Base-by-base conservation (phyloP, 75 land plant species). In the Ceratopteris richardii region DNA sequence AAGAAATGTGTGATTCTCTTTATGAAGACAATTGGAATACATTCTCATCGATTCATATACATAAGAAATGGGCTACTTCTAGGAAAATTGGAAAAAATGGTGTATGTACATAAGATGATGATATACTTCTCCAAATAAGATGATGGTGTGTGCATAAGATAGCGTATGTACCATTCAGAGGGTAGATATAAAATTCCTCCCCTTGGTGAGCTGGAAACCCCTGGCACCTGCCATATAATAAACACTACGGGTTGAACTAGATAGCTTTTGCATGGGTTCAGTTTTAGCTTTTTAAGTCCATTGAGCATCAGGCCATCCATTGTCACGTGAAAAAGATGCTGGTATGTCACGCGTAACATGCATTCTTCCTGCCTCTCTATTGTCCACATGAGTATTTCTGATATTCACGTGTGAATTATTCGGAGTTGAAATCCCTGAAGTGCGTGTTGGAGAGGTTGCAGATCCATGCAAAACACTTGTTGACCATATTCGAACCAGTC, bases 401-500 rank as follows among this genome's bases (percentile, higher is more conserved):
- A 33, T 33, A 33, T 3, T 33, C 9, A 9, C 9, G 9, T 33
- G 9, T 33, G 9, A 9, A 9, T 33, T 9, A 33, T 4, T 33
- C 3, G 7, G 7, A 33, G 7, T 33, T 3, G 37, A 33, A 9
- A 3, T 33, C 14, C 54, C 54, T 3, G 29, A 3, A 24, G 29
- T 28, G 2, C 54, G 28, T 26, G 23, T 52, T 26, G 54, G 54
- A 19, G 54, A 28, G 18, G 54, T 52, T 1, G 54, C 24, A 24
- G 1, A 52, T 4, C 54, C 54, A 52, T 25, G 54, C 24, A 52
- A 28, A 23, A 52, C 1, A 23, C 54, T 28, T n/a, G 48, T 17
- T 14, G 48, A 46, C 21, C 48, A 3, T 46, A 17, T 46, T 40
- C 78, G 78, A 48, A 66, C 70, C 29, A 70, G 30, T 25, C 56